Evolutionary conservation across 768 basidiomycete genomes (phyloP).

Genomic region (Naganishia randhawae): DNA sequence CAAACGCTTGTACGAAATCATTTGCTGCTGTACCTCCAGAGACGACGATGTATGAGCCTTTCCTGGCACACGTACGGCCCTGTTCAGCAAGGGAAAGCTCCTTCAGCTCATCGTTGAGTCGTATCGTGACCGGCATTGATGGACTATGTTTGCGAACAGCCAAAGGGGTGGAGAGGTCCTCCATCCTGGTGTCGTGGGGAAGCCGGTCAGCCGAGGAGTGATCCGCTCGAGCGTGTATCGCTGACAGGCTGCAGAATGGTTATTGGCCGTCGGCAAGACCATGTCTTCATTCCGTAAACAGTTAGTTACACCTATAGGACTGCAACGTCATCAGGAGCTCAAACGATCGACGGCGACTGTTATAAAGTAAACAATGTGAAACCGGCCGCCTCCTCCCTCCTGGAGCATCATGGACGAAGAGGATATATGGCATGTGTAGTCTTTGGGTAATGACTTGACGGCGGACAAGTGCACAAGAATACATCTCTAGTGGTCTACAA

Average conservation of each 20-base stretch:
- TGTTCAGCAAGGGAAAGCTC: slow-evolving; percentile 47
- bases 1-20: slow-evolving; percentile 80
- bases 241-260: too few relatives aligned
- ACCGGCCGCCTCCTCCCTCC: neutral
- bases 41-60: slow-evolving; percentile 61
- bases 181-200: neutral
- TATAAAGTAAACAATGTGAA: slow-evolving; percentile 2
- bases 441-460: too few relatives aligned
- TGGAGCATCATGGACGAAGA: neutral
- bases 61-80: neutral
- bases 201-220: too few relatives aligned
- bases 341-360: neutral
- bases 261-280: too few relatives aligned
- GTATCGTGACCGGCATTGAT: slow-evolving; percentile 4
- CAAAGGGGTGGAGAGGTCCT: neutral
- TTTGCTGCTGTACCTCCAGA: slow-evolving; percentile 96
- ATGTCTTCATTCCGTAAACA: too few relatives aligned
- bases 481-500: too few relatives aligned
- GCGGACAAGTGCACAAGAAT: too few relatives aligned
- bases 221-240: too few relatives aligned
- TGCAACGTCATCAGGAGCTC: slow-evolving; percentile 3
- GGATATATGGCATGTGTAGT: neutral
- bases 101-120: slow-evolving; percentile 12
- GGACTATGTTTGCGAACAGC: neutral
- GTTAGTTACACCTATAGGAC: too few relatives aligned